Percentiles rank a stretch among this genome's conserved stretches.
Conservation (phyloP, 768 basidiomycete species). For the Tulasnella sp. region DNA sequence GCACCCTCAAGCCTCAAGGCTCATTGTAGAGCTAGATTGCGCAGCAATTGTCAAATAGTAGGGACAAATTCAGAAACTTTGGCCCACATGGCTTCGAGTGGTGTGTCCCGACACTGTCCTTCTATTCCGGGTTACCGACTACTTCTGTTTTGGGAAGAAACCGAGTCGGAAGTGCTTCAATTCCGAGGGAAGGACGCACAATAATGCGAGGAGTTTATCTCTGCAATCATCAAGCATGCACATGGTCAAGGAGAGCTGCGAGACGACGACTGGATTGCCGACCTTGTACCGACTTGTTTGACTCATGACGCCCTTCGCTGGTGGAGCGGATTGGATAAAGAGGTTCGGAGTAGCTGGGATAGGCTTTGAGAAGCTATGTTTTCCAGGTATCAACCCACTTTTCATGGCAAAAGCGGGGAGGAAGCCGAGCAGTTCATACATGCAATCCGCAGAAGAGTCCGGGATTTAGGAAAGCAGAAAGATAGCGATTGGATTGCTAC, state of each 20-base stretch:
- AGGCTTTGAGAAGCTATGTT: background rate
- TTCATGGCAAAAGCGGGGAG: background rate
- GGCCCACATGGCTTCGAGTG: too few relatives aligned
- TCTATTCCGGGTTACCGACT: too few relatives aligned
- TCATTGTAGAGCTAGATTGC: too few relatives aligned
- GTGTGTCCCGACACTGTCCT: too few relatives aligned
- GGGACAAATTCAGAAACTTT: too few relatives aligned
- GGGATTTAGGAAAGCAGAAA: conserved; percentile 3
- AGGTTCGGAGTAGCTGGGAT: background rate
- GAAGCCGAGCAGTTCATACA: conserved; percentile 7
- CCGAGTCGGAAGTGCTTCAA: background rate
- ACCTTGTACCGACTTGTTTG: background rate
- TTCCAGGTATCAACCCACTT: background rate
- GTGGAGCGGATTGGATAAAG: background rate
- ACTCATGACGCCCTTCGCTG: background rate
- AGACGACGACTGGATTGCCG: conserved; percentile 3
- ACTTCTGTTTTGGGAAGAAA: too few relatives aligned
- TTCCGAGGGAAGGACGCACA: background rate
- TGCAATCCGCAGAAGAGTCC: background rate
- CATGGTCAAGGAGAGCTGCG: conserved; percentile 24
- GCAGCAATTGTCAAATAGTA: too few relatives aligned
- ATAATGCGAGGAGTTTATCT: conserved; percentile 5
- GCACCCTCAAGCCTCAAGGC: too few relatives aligned
- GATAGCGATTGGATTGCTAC: conserved; percentile 13
- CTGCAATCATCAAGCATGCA: background rate